Base-by-base conservation (phyloP, 495 filamentous ascomycete species). In the Bathelium albidoporum region DNA sequence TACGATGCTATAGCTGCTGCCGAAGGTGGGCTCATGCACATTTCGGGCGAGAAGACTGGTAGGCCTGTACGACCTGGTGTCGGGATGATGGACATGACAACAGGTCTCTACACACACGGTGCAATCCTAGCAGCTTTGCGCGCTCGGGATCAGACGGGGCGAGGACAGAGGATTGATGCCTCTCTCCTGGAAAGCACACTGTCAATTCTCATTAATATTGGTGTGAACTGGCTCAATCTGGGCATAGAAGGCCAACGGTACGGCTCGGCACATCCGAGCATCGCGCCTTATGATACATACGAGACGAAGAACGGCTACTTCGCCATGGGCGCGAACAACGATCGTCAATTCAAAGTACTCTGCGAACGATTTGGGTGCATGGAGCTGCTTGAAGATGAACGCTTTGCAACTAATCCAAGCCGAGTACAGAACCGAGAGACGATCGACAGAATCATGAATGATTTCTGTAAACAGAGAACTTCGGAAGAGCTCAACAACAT, bases 11-110 rank as follows among this genome's bases (percentile, higher is more conserved):
- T 71, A 59, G 69, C 69, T 9, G 67, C 69, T 9, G 67, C 67
- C 12, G 73, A 75, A 60, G 71, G 67, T 41, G 73, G 73, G 1
- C 66, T 75, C 2, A 73, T 75, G 72, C 72, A 75, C 43, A 71
- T 75, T 58, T 74, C 73, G 0, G 73, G 73, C 5, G 68, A 73
- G 49, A 63, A 70, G 32, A 69, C 70, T 18, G 70, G 70, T 0
- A 68, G 66, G 3, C 73, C 73, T 10, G 71, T 74, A 0, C 65
- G 71, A n/a, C 68, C 71, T 0, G 73, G 73, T 0, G 62, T 73
- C 10, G 73, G 70, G 26, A 70, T 75, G 59, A 74, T 69, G 22
- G 73, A 75, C 63, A 67, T 75, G 66, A 66, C 62, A 7, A 73
- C 73, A 43, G 73, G 73, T 1, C 64, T 75, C 62, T 75, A 73